Base-by-base conservation (phyloP, 2,329 filamentous ascomycete genomes). In the Leptographium wingfieldii region DNA sequence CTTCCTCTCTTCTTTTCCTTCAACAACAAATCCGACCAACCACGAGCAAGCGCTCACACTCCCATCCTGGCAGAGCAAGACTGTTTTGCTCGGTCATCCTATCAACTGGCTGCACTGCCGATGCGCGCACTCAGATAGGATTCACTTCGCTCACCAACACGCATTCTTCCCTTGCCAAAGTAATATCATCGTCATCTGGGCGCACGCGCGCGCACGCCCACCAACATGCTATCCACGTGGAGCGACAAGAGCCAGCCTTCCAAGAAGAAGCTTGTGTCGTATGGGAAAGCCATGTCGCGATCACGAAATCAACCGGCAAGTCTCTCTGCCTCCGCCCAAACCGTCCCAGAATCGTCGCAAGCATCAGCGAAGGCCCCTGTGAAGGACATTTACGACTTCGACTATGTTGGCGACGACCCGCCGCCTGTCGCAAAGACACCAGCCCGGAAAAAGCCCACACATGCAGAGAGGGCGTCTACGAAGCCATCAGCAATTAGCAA, bases 231-330 rank as follows among this genome's bases (percentile, higher is more conserved):
- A 66, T 63, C 67, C 46, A 56, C 66, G 3, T 61, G 61, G 43
- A 55, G 61, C 38, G 65, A 66, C 46, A 35, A 62, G 56, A 63
- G 64, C 51, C 61, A 67, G 53, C 65, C 64, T 10, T 62, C 68
- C 53, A 68, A 68, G 56, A 70, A 67, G 61, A 69, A 67, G 58
- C 59, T 67, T 31, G 64, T 66, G 6, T 68, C 69, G n/a, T 71
- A 71, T 54, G 69, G 70, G 48, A 70, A 66, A 58, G 59, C 65
- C 1, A 22, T 40, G 31, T 61, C 65, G 19, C 67, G 66, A 31
- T 63, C 66, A 54, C 66, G 65, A 43, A 40, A 61, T 22, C 63
- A 63, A 25, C 48, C 63, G 3, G 60, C 61, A 5, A 38, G 38
- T 2, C 25, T 43, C 35, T 22, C 57, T 2, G 19, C 25, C 4